These are phyloP conservation scores for Paraphoma chrysanthemicola DNA, from an alignment of 2,329 filamentous ascomycete species.

Conservation along the genomic window DNA sequence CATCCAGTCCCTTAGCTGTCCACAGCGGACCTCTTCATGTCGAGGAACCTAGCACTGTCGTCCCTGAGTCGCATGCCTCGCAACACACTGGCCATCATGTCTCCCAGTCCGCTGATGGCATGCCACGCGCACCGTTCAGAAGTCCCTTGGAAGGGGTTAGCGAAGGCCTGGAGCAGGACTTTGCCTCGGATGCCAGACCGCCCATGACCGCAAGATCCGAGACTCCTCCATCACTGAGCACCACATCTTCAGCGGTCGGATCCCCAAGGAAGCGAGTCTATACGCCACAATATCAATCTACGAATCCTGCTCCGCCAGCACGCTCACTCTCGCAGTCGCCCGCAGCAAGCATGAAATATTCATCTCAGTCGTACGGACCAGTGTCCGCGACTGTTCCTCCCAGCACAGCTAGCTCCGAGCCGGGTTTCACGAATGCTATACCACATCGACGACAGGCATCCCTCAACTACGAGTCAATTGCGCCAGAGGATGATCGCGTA, in stretches of 20 bases:
- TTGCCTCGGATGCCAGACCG: constrained; percentile 19
- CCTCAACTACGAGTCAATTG: constrained; percentile 61
- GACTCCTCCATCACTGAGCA: constrained; percentile 43
- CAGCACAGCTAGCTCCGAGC: constrained; percentile 28
- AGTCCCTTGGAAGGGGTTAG: constrained; percentile 43
- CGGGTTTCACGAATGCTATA: constrained; percentile 32
- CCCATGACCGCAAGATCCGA: constrained; percentile 33
- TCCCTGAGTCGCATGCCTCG: not conserved
- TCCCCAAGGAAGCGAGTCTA: constrained; percentile 50
- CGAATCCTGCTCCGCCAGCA: constrained; percentile 23
- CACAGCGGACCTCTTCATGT: constrained; percentile 48
- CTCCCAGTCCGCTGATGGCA: constrained; percentile 35
- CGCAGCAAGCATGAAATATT: constrained; percentile 59
- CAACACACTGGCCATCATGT: constrained; percentile 28
- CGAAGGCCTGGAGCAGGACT: constrained; percentile 39
- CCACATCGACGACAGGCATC: constrained; percentile 51
- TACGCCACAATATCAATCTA: constrained; percentile 58
- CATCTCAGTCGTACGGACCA: constrained; percentile 55
- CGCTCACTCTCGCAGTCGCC: constrained; percentile 67
- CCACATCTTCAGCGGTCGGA: constrained; percentile 41
- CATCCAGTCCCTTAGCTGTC: constrained; percentile 69
- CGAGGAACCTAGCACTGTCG: constrained; percentile 11
- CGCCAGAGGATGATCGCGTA: constrained; percentile 62
- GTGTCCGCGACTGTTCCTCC: constrained; percentile 49
- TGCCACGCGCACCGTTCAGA: constrained; percentile 32